Conservation (phyloP, 768 basidiomycete species). For the Pholiota conissans region DNA sequence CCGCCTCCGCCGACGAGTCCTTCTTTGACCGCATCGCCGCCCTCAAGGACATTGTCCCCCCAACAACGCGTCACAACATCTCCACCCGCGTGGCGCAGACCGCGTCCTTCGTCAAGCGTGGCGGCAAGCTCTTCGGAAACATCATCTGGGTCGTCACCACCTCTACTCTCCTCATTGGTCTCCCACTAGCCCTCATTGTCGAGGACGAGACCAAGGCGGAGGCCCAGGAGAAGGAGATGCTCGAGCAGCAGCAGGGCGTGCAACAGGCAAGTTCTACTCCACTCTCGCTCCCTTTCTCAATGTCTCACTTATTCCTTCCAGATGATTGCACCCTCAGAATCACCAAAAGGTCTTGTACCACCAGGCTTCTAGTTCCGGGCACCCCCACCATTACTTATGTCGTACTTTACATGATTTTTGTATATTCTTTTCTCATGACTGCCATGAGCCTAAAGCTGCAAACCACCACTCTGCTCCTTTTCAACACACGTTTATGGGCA, state of each 20-base stretch:
- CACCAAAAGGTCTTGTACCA: constrained; percentile 73
- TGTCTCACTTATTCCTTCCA: constrained; percentile 29
- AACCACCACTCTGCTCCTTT: constrained; percentile 17
- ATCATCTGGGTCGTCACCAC: constrained; percentile 95
- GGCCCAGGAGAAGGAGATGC: constrained; percentile 91
- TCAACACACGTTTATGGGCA: constrained; percentile 8
- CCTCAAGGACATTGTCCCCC: constrained; percentile 95
- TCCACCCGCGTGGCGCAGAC: constrained; percentile 59
- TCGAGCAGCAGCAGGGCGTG: constrained; percentile 90
- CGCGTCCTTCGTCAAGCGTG: constrained; percentile 62
- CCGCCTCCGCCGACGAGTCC: constrained; percentile 74
- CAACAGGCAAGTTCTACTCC: constrained; percentile 65
- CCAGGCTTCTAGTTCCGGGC: constrained; percentile 70
- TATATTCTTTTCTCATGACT: constrained; percentile 26
- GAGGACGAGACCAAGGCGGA: constrained; percentile 97
- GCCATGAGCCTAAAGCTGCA: constrained; percentile 12
- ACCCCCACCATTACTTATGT: constrained; percentile 3
- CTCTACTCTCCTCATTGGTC: constrained; percentile 87
- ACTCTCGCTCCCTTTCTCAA: constrained; percentile 9
- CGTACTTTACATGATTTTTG: constrained; percentile 16
- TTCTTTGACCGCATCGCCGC: constrained; percentile 86
- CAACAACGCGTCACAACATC: constrained; percentile 81
- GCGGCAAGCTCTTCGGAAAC: constrained; percentile 77
- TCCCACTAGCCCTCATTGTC: constrained; percentile 89
- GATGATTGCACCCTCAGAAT: constrained; percentile 73